Evolutionary conservation across 371 early-diverging fungal species (phyloP).

Genomic region (Mucor sp.): DNA sequence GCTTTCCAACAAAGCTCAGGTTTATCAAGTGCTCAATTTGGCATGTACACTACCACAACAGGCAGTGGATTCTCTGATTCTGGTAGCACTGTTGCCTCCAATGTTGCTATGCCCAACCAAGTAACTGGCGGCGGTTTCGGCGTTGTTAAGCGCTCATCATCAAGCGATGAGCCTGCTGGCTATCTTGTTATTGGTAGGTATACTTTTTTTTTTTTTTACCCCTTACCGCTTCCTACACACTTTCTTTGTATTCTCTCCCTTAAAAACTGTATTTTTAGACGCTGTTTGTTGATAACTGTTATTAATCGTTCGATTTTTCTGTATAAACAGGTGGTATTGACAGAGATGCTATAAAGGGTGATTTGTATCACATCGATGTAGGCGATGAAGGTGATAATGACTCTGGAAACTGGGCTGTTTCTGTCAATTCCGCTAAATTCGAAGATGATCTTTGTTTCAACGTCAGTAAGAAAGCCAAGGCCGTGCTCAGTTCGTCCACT

Average conservation of each 20-base stretch:
- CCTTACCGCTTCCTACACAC: background rate
- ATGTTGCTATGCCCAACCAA: background rate
- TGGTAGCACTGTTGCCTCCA: slow-evolving; percentile 8
- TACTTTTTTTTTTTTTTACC: background rate
- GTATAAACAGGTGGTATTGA: slow-evolving; percentile 45
- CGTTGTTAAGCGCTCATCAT: background rate
- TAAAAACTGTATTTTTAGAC: slow-evolving; percentile 7
- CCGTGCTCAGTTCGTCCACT: slow-evolving; percentile 40
- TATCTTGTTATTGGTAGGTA: slow-evolving; percentile 45
- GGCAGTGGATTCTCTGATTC: slow-evolving; percentile 31
- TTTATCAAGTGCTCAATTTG: slow-evolving; percentile 46
- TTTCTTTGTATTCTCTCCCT: background rate
- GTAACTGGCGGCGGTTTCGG: slow-evolving; percentile 28
- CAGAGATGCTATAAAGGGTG: slow-evolving; percentile 38
- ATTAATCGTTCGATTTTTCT: slow-evolving; percentile 1
- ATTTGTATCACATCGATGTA: slow-evolving; percentile 34
- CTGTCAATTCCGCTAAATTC: slow-evolving; percentile 42
- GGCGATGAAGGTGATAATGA: slow-evolving; percentile 19
- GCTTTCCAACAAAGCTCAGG: slow-evolving; percentile 41
- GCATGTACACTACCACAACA: slow-evolving; percentile 34
- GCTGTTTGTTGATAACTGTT: background rate
- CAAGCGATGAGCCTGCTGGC: slow-evolving; percentile 38
- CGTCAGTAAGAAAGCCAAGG: slow-evolving; percentile 37
- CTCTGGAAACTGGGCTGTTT: slow-evolving; percentile 45
- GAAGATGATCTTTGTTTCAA: slow-evolving; percentile 29